phyloP scores from a whole-genome alignment of 306 rosid genomes.

The Begonia peltatifolia region DNA sequence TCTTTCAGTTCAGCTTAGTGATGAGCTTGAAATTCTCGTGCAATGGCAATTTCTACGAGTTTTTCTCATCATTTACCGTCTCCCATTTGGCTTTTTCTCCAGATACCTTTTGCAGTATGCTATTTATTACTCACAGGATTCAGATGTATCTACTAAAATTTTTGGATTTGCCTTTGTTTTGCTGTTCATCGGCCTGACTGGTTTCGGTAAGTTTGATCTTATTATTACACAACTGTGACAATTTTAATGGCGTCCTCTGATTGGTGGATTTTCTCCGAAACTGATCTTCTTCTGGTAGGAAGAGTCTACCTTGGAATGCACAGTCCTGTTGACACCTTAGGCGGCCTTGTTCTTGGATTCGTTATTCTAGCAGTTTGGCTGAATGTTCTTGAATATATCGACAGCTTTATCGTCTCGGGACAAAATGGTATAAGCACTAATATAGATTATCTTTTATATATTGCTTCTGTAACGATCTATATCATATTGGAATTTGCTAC shows the following conservation, averaged over 20 bases:
- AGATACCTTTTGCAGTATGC: conserved; percentile 77
- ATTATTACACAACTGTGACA: too few relatives aligned
- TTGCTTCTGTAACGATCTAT: too few relatives aligned
- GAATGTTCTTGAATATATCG: conserved; percentile 37
- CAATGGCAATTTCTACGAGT: too few relatives aligned
- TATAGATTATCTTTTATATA: too few relatives aligned
- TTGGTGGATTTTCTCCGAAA: neutral
- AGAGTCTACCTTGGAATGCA: conserved; percentile 99
- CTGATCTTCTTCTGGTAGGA: conserved; percentile 32
- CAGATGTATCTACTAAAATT: conserved; percentile 27
- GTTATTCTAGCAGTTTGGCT: conserved; percentile 77
- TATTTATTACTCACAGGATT: conserved; percentile 41
- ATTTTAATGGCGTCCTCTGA: too few relatives aligned
- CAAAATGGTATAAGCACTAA: conserved; percentile 64
- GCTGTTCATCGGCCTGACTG: conserved; percentile 61
- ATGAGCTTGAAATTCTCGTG: too few relatives aligned
- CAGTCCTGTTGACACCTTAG: conserved; percentile 61
- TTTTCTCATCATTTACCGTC: too few relatives aligned
- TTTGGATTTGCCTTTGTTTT: conserved; percentile 47
- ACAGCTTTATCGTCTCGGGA: conserved; percentile 57
- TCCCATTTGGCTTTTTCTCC: conserved; percentile 18
- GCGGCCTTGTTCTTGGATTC: conserved; percentile 63
- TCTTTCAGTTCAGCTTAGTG: too few relatives aligned
- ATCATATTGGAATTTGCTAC: too few relatives aligned
- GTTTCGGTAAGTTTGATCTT: conserved; percentile 43